phyloP scores from a whole-genome alignment of 306 rosid genomes.

The peach (Prunus persica) region DNA sequence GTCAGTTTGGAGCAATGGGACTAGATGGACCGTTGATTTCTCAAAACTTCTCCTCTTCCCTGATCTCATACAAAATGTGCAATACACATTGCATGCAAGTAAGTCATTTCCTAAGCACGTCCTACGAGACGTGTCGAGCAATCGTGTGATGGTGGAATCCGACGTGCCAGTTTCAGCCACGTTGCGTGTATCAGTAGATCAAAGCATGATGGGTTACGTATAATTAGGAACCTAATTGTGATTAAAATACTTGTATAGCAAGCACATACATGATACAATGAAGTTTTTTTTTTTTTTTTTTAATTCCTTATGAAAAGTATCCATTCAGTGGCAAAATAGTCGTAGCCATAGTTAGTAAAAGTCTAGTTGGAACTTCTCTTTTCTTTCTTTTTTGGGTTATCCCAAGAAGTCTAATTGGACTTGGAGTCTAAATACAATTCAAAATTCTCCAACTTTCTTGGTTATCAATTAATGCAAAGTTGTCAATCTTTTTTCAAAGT shows the following conservation, averaged over 20 bases:
- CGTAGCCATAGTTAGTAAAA: background rate
- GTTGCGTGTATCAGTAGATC: constrained; percentile 35
- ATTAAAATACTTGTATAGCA: background rate
- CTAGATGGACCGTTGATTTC: constrained; percentile 36
- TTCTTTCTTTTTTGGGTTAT: background rate
- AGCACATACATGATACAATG: background rate
- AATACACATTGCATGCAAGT: constrained; percentile 31
- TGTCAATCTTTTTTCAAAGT: background rate
- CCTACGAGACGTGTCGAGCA: constrained; percentile 20
- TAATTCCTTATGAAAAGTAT: background rate
- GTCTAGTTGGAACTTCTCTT: no score
- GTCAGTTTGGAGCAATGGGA: constrained; percentile 26
- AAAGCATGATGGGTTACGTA: constrained; percentile 21
- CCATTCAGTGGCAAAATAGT: background rate
- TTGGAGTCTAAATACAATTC: background rate
- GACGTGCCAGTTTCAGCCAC: constrained; percentile 28
- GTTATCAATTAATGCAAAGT: background rate
- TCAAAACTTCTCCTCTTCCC: constrained; percentile 32
- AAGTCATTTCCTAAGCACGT: constrained; percentile 28
- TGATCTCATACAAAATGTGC: constrained; percentile 30
- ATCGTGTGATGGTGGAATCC: constrained; percentile 27
- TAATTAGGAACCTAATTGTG: background rate
- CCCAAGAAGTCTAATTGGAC: background rate
- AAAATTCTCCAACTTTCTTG: background rate
- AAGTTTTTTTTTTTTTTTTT: background rate